These are phyloP conservation scores for Aspergillus tanneri DNA, from an alignment of 2,329 filamentous ascomycete genomes.

Conservation along the genomic window DNA sequence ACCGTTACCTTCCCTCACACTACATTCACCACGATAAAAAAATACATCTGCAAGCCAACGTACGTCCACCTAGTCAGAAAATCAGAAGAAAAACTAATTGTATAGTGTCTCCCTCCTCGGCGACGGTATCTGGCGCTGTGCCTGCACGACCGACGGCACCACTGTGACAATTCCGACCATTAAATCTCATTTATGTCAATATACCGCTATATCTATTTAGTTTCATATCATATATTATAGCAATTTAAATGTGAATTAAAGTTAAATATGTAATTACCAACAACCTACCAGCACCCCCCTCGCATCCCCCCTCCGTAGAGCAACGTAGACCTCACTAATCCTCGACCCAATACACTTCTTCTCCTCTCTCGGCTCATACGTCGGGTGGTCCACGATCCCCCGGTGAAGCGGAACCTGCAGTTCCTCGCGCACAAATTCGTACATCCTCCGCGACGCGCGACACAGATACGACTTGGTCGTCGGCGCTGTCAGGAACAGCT, in stretches of 20 bases:
- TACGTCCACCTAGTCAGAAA: too few relatives aligned
- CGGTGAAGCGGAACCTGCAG: slow-evolving; percentile 36
- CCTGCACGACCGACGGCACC: too few relatives aligned
- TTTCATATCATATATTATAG: too few relatives aligned
- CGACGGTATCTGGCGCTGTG: too few relatives aligned
- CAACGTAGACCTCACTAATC: slow-evolving; percentile 27
- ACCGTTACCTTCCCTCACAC: too few relatives aligned
- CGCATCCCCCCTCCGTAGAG: slow-evolving; percentile 21
- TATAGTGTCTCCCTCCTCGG: too few relatives aligned
- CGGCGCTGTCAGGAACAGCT: slow-evolving; percentile 14
- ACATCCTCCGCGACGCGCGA: slow-evolving; percentile 31
- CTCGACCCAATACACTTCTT: slow-evolving; percentile 25
- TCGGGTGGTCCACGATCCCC: slow-evolving; percentile 32
- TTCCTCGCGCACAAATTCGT: slow-evolving; percentile 36
- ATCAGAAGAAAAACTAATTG: too few relatives aligned
- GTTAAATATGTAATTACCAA: not conserved
- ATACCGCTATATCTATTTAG: too few relatives aligned
- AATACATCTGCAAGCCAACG: too few relatives aligned
- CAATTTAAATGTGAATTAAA: not conserved
- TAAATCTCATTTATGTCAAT: too few relatives aligned
- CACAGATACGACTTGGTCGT: slow-evolving; percentile 29
- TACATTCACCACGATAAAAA: too few relatives aligned
- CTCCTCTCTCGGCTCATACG: slow-evolving; percentile 9
- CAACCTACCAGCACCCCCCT: slow-evolving; percentile 2
- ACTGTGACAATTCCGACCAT: too few relatives aligned